Conservation (phyloP, 2,329 filamentous ascomycete species). For the Sporothrix protearum region DNA sequence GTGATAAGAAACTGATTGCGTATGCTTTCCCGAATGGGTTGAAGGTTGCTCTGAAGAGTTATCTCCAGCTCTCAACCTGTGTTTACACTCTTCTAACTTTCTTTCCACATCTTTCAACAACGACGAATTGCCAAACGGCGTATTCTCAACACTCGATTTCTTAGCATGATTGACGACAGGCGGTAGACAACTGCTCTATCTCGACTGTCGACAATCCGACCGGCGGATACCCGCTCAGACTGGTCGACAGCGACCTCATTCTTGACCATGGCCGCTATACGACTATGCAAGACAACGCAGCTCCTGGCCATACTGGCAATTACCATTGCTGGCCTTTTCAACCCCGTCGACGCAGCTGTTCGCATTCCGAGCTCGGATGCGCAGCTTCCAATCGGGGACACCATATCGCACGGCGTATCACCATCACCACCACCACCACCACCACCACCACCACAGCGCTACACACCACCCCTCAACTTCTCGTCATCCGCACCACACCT, state of each 20-base stretch:
- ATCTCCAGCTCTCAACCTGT: neutral
- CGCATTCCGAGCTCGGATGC: neutral
- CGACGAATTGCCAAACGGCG: neutral
- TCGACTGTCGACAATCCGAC: neutral
- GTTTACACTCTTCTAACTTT: neutral
- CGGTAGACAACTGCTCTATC: neutral
- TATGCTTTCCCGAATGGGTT: neutral
- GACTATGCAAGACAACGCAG: neutral
- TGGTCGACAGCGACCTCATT: neutral
- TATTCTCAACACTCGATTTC: neutral
- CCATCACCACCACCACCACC: neutral
- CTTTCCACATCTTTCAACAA: neutral
- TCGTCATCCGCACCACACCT: conserved; percentile 47
- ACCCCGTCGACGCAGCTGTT: conserved; percentile 11
- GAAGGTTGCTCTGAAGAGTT: neutral
- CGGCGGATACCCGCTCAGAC: neutral
- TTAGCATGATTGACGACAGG: no score
- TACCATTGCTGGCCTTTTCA: neutral
- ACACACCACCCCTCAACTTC: conserved; percentile 40
- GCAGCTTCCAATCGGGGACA: neutral
- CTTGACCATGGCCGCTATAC: neutral
- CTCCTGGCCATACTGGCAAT: neutral
- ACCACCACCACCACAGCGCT: neutral
- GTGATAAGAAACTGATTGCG: neutral
- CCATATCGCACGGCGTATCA: neutral